Conservation (phyloP, 768 basidiomycete genomes). For the Mycena polygramma region DNA sequence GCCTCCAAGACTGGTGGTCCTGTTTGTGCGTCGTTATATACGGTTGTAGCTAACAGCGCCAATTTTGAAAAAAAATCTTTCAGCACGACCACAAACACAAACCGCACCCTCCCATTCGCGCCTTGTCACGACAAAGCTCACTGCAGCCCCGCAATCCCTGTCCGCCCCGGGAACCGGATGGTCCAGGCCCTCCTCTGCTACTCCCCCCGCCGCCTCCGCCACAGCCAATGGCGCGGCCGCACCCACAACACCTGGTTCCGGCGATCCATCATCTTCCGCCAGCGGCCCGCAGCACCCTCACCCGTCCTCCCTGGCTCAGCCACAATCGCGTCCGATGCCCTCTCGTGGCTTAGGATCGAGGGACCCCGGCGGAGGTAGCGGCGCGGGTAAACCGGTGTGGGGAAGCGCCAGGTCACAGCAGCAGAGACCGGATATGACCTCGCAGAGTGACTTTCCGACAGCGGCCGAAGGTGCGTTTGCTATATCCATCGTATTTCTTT, state of each 20-base stretch:
- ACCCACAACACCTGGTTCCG: slow-evolving; percentile 25
- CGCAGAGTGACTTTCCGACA: slow-evolving; percentile 89
- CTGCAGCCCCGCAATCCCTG: slow-evolving; percentile 71
- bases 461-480: slow-evolving; percentile 87
- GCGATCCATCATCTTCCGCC: slow-evolving; percentile 15
- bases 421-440: slow-evolving; percentile 57
- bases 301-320: slow-evolving; percentile 18
- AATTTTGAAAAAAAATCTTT: slow-evolving; percentile 28
- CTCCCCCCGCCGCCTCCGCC: slow-evolving; percentile 74
- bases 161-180: slow-evolving; percentile 75
- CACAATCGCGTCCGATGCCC: slow-evolving; percentile 24
- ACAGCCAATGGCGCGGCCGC: slow-evolving; percentile 52
- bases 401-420: slow-evolving; percentile 63
- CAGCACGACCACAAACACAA: slow-evolving; percentile 72
- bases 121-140: slow-evolving; percentile 90
- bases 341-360: slow-evolving; percentile 21
- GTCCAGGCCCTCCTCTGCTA: slow-evolving; percentile 83
- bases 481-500: slow-evolving; percentile 53
- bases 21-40: slow-evolving; percentile 58
- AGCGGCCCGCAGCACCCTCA: slow-evolving; percentile 23
- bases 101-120: slow-evolving; percentile 76
- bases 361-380: slow-evolving; percentile 41
- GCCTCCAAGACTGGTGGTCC: slow-evolving; percentile 65
- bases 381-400: slow-evolving; percentile 75
- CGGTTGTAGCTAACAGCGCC: not conserved